Percentiles rank a stretch among this genome's conserved stretches.
These are phyloP conservation scores for Globisporangium nodosum DNA, from an alignment of 352 stramenopile genomes.

Conservation along the genomic window DNA sequence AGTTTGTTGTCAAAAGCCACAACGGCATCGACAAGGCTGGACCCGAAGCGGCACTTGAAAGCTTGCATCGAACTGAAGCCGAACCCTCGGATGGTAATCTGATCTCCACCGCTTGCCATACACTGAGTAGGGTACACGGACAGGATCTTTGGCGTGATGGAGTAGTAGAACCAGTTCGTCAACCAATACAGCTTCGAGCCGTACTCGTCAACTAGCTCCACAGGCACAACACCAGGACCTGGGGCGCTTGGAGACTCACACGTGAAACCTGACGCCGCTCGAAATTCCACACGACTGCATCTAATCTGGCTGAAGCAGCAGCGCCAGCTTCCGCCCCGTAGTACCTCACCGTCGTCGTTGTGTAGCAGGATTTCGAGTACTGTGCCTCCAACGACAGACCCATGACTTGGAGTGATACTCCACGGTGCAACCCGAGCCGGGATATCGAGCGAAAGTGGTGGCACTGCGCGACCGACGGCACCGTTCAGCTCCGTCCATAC, in stretches of 20 bases:
- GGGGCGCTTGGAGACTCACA: conserved; percentile 14
- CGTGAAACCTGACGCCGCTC: conserved; percentile 6
- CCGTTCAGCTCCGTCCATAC: conserved; percentile 22
- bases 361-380: conserved; percentile 1
- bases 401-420: conserved; percentile 20
- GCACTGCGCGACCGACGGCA: conserved; percentile 3
- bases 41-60: conserved; percentile 28
- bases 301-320: conserved; percentile 30
- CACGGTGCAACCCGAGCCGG: conserved; percentile 7
- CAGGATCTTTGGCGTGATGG: conserved; percentile 16
- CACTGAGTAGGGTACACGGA: conserved; percentile 17
- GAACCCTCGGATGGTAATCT: conserved; percentile 20
- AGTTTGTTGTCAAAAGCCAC: conserved; percentile 24
- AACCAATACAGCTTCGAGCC: conserved; percentile 1
- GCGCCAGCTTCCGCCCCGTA: conserved; percentile 15
- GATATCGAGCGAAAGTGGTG: conserved; percentile 5
- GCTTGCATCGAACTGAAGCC: conserved; percentile 18
- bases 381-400: conserved; percentile 13
- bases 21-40: conserved; percentile 7
- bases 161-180: conserved; percentile 33
- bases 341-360: not conserved
- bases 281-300: conserved; percentile 15
- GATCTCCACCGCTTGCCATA: conserved; percentile 16
- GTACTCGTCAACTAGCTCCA: conserved; percentile 13
- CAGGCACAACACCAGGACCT: conserved; percentile 15